Base-by-base conservation (phyloP, 257 asterid species). In the Salvia hispanica region DNA sequence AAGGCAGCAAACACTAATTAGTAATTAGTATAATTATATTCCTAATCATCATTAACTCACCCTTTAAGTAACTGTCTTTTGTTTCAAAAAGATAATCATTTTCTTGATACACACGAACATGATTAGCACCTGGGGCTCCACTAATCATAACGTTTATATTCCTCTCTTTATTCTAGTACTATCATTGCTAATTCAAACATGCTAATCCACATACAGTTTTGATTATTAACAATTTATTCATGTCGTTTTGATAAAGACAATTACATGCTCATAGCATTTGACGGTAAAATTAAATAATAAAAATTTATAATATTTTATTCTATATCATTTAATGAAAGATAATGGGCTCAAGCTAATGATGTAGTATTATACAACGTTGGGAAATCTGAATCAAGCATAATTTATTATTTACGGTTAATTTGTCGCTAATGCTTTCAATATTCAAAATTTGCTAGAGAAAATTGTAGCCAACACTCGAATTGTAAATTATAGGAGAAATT, bases 51-150 rank as follows among this genome's bases (percentile, higher is more conserved):
- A 73, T 75, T 79, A 44, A 58, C 13, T 51, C 69, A 42, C 62
- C 50, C 62, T 77, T 69, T 53, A 50, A 40, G 52, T 28, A 58
- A 55, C 63, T 66, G 58, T 7, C 70, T 71, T 3, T 7, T 16
- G 7, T 40, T 73, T 70, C 80, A 66, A 21, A 58, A 74, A 70
- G 48, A 36, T 37, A 47, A 62, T 69, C 72, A 61, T 55, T 62
- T 48, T 63, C 77, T 71, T 55, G 25, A 63, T 40, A 72, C 62
- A 67, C 76, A 72, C 72, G 51, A 64, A 40, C 63, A 77, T 83
- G 76, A 79, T 76, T 79, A 55, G 9, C 78, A 74, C 64, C 64
- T 69, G 69, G 81, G 81, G 81, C 73, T 72, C 82, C 83, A 77
- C 77, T 69, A 75, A 72, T 81, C 73, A 81, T 64, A 52, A 12